Evolutionary conservation across 2,329 filamentous ascomycete species (phyloP), one percentile per base, ranked within the genome.

Genomic region (Apiospora marii): DNA sequence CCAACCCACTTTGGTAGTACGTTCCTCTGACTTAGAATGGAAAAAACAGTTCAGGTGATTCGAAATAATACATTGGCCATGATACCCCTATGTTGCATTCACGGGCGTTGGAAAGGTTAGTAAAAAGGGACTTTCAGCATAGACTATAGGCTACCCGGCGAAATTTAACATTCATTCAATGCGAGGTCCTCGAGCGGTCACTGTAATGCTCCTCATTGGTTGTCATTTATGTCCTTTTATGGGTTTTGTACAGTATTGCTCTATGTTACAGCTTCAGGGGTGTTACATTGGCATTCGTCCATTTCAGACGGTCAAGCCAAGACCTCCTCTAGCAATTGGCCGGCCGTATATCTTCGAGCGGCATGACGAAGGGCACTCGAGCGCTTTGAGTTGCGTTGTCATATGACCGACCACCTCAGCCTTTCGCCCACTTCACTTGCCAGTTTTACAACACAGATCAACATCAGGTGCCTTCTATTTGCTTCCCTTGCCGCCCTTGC

Each of bases 261-360:
- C 58, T 64, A 64, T 64, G 58, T 41, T 64, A 64, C 58, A 64
- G n/a, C 53, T 41, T 13, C 58, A 41, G 34, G 30, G 58, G 30
- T 24, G 19, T 41, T 41, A 41, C 34, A 64, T 64, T 22, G 58
- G 34, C 34, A 12, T 41, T 41, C 19, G 41, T 41, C 58, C 6
- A 41, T 14, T 19, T 64, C 34, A 41, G 58, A 64, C 3, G 34
- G 22, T 41, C 34, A 22, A 4, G 58, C 34, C 10, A 34, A 37
- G 12, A 34, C 16, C 58, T 64, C 34, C 19, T 24, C n/a, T 41
- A 64, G 30, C 58, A 34, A 41, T 64, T 64, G 58, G 30, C 58
- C 58, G 34, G 16, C 58, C 34, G 22, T n/a, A 37, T 41, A 41
- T 64, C 19, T 34, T 37, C 30, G 8, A 3, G 14, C 34, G 41